Evolutionary conservation across 345 rosid genomes (phyloP).

Genomic region (Syzygium aromaticum): DNA sequence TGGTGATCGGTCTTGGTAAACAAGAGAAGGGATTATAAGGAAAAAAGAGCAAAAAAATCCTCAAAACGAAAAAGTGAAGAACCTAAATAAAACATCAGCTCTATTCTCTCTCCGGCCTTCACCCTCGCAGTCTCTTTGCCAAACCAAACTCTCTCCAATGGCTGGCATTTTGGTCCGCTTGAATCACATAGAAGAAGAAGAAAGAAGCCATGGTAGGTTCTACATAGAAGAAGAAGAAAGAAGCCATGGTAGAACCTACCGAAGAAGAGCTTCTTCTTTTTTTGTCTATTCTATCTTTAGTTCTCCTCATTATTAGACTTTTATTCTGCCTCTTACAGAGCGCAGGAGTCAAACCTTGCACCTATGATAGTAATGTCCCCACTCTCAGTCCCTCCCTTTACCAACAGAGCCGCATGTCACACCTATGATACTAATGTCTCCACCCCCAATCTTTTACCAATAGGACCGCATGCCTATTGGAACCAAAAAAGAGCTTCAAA

Average conservation of each 20-base stretch:
- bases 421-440: too few species aligned
- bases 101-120: not conserved
- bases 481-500: not conserved
- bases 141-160: not conserved
- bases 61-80: too few species aligned
- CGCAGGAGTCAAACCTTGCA: too few species aligned
- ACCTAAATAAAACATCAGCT: not conserved
- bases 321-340: too few species aligned
- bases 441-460: rapidly evolving
- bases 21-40: not conserved
- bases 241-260: not conserved
- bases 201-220: too few species aligned
- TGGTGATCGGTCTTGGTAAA: not conserved
- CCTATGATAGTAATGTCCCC: too few species aligned
- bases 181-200: not conserved
- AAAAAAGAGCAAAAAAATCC: too few species aligned
- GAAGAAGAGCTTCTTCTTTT: not conserved
- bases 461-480: too few species aligned
- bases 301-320: too few species aligned
- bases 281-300: too few species aligned
- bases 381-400: too few species aligned
- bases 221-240: not conserved
- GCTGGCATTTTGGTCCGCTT: not conserved
- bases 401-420: too few species aligned
- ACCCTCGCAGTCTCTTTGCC: not conserved